Evolutionary conservation across 2,329 filamentous ascomycete genomes (phyloP).

Genomic region (Sarocladium strictum): DNA sequence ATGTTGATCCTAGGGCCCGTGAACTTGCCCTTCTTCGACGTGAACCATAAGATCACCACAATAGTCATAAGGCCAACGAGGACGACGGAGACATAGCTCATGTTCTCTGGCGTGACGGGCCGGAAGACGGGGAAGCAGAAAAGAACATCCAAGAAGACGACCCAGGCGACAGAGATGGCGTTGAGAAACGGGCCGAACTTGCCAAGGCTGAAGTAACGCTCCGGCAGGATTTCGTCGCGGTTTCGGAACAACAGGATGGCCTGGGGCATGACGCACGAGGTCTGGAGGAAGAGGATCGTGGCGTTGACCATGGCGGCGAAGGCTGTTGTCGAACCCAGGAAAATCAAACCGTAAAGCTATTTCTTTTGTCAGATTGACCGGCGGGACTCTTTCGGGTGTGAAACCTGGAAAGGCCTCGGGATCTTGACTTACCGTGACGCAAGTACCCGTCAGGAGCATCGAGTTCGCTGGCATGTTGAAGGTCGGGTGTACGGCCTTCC

Average conservation of each 20-base stretch:
- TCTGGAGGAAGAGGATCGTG: neutral
- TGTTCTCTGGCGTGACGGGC: conserved; percentile 16
- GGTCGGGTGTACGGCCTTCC: neutral
- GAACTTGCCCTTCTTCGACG: conserved; percentile 15
- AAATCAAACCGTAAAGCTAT: neutral
- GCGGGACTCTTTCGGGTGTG: neutral
- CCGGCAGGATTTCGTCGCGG: neutral
- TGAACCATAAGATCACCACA: conserved; percentile 14
- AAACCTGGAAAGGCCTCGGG: neutral
- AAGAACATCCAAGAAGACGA: conserved; percentile 12
- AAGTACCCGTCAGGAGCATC: neutral
- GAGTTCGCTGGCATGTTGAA: neutral
- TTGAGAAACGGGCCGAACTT: neutral
- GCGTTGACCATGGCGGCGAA: neutral
- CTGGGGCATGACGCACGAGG: neutral
- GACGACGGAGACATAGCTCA: conserved; percentile 18
- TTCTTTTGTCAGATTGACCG: neutral
- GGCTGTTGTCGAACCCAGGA: conserved; percentile 1
- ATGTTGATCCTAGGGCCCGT: conserved; percentile 17
- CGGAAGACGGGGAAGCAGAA: conserved; percentile 15
- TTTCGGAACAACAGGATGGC: conserved; percentile 4
- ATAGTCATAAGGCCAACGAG: conserved; percentile 14
- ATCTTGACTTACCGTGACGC: neutral
- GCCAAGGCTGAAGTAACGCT: neutral
- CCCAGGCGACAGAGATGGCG: neutral